Evolutionary conservation across 2,329 filamentous ascomycete genomes (phyloP).

Genomic region (Colletotrichum sansevieriae): DNA sequence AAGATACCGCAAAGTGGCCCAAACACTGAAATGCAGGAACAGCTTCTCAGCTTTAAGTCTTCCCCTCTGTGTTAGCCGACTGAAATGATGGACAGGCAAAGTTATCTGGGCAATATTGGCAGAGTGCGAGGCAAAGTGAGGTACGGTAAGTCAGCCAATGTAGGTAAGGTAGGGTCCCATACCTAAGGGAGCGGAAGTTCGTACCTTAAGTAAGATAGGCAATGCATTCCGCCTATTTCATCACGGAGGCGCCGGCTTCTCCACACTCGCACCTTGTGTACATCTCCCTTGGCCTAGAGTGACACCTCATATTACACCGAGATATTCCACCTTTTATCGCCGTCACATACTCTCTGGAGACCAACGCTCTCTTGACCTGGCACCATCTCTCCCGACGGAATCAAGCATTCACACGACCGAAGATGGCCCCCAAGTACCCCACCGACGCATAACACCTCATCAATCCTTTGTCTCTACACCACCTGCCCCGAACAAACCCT

Average conservation of each 20-base stretch:
- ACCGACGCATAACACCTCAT: not conserved
- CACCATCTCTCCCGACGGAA: not conserved
- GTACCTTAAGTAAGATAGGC: not conserved
- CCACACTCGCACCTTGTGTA: not conserved
- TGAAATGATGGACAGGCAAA: too few relatives aligned
- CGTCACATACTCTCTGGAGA: slow-evolving; percentile 12
- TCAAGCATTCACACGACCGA: not conserved
- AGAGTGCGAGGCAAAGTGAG: too few relatives aligned
- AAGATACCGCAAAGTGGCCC: too few relatives aligned
- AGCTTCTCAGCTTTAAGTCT: too few relatives aligned
- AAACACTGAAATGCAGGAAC: too few relatives aligned
- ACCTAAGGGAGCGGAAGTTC: not conserved
- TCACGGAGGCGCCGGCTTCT: slow-evolving; percentile 18
- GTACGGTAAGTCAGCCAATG: not conserved
- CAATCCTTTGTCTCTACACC: too few relatives aligned
- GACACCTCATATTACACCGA: not conserved
- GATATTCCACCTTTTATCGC: not conserved
- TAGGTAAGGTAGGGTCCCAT: too few relatives aligned
- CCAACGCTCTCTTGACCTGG: not conserved
- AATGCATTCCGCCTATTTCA: not conserved
- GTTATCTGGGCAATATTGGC: too few relatives aligned
- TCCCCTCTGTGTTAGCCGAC: too few relatives aligned
- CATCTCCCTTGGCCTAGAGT: slow-evolving; percentile 9
- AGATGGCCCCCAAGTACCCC: not conserved
- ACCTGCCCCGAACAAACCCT: too few relatives aligned